Percentiles rank a stretch among this genome's conserved stretches.
phyloP scores from a whole-genome alignment of 352 stramenopile genomes.

The Phytophthora niederhauseri region DNA sequence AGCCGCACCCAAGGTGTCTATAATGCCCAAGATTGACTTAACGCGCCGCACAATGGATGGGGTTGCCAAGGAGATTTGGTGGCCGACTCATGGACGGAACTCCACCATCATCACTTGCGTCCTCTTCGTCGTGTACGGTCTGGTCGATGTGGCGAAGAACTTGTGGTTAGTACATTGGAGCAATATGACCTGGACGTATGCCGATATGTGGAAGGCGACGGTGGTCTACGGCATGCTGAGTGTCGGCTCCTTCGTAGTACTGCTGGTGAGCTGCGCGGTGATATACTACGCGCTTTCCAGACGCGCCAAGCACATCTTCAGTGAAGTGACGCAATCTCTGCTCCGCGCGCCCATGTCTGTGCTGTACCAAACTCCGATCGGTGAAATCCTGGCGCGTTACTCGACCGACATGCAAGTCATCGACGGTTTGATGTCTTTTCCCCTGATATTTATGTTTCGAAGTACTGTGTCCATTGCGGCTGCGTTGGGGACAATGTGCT shows the following conservation, averaged over 20 bases:
- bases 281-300: slow-evolving; percentile 37
- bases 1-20: slow-evolving; percentile 3
- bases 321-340: slow-evolving; percentile 35
- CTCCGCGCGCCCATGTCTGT: slow-evolving; percentile 41
- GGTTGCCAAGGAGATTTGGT: slow-evolving; percentile 32
- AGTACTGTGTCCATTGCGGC: slow-evolving; percentile 36
- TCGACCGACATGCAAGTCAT: slow-evolving; percentile 44
- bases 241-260: slow-evolving; percentile 27
- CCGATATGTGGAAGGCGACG: slow-evolving; percentile 38
- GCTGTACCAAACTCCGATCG: slow-evolving; percentile 47
- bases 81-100: slow-evolving; percentile 19
- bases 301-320: slow-evolving; percentile 35
- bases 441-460: slow-evolving; percentile 36
- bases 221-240: slow-evolving; percentile 39
- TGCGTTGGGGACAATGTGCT: slow-evolving; percentile 39
- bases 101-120: slow-evolving; percentile 12
- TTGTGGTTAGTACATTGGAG: slow-evolving; percentile 50
- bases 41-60: slow-evolving; percentile 28
- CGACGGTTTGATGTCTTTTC: slow-evolving; percentile 39
- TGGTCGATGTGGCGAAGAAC: slow-evolving; percentile 37
- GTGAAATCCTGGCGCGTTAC: slow-evolving; percentile 43
- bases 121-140: slow-evolving; percentile 36
- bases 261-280: slow-evolving; percentile 35
- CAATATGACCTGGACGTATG: slow-evolving; percentile 27
- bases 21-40: slow-evolving; percentile 13